A percentile compares a stretch with the other conserved stretches of the same genome.
phyloP scores from a whole-genome alignment of 352 stramenopile genomes.

The Pythium aphanidermatum region DNA sequence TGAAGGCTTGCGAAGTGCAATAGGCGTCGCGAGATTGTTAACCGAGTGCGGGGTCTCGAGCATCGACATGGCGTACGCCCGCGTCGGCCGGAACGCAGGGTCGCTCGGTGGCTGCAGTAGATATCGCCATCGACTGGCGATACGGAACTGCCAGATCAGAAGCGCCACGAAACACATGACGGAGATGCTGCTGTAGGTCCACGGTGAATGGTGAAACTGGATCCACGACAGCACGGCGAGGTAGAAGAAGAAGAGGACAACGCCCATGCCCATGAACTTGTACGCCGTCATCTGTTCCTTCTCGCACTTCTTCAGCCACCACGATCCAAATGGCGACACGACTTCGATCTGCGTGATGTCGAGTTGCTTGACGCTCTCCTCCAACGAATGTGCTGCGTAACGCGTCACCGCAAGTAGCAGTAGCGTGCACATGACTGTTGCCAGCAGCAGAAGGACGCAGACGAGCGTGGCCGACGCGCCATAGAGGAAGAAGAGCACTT shows the following conservation, averaged over 20 bases:
- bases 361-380: slow-evolving; percentile 42
- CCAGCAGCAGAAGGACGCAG: slow-evolving; percentile 46
- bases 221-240: slow-evolving; percentile 57
- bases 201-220: slow-evolving; percentile 48
- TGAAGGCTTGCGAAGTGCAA: slow-evolving; percentile 1
- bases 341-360: slow-evolving; percentile 39
- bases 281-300: slow-evolving; percentile 64
- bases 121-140: slow-evolving; percentile 73
- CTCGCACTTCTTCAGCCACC: slow-evolving; percentile 66
- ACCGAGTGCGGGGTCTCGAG: neutral
- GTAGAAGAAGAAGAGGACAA: slow-evolving; percentile 71
- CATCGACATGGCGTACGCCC: slow-evolving; percentile 3
- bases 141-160: slow-evolving; percentile 58
- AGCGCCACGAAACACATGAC: slow-evolving; percentile 40
- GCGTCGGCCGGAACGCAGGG: slow-evolving; percentile 5
- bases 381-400: slow-evolving; percentile 47
- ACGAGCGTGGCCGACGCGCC: slow-evolving; percentile 41
- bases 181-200: slow-evolving; percentile 36
- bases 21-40: neutral
- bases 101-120: slow-evolving; percentile 41
- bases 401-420: slow-evolving; percentile 63
- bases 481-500: slow-evolving; percentile 39
- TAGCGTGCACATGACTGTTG: slow-evolving; percentile 61
- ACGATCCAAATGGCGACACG: slow-evolving; percentile 51
- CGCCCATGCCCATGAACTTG: slow-evolving; percentile 61